Evolutionary conservation across 2,329 filamentous ascomycete species (phyloP), one percentile per base, ranked within the genome.

Genomic region (Diatrype stigma): DNA sequence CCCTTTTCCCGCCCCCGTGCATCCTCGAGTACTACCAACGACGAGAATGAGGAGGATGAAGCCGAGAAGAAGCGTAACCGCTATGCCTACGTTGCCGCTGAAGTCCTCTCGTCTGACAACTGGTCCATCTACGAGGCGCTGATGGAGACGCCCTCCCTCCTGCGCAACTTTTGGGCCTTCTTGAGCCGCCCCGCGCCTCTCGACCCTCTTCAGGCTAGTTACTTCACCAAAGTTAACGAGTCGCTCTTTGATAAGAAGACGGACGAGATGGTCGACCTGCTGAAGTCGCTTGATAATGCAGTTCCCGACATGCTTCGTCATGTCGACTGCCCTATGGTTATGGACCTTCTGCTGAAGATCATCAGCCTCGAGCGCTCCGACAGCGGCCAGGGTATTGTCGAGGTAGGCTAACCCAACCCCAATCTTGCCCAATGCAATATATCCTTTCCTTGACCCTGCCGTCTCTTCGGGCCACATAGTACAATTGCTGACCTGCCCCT

Each of bases 141-240:
- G 51, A 87, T 96, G 75, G 88, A 95, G 64, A 93, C 92, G 68
- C 85, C 86, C 50, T 75, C 83, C 42, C 80, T 91, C 54, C 73
- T 99, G 60, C 84, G 84, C 62, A 82, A 87, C 58, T 97, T 99
- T 70, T 99, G 94, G 94, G 77, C 84, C 45, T 99, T 96, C 69
- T 73, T 99, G 61, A 87, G 87, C 66, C 82, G 86, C 50, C 82
- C 89, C n/a, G 81, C 90, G 11, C 90, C 93, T 2, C 80, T 99
- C 50, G 93, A 97, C 67, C 89, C 93, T 35, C 80, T 96, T 6
- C 93, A 97, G 71, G 93, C 94, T 17, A 92, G 92, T 64, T 99
- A 99, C 69, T 99, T 99, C 68, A 96, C 93, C 50, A 99, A 97
- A 68, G 92, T 99, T 65, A 97, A 97, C 70, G 94, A 99, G 73